Evolutionary conservation across 345 rosid species (phyloP).

Genomic region (Jatropha curcas): DNA sequence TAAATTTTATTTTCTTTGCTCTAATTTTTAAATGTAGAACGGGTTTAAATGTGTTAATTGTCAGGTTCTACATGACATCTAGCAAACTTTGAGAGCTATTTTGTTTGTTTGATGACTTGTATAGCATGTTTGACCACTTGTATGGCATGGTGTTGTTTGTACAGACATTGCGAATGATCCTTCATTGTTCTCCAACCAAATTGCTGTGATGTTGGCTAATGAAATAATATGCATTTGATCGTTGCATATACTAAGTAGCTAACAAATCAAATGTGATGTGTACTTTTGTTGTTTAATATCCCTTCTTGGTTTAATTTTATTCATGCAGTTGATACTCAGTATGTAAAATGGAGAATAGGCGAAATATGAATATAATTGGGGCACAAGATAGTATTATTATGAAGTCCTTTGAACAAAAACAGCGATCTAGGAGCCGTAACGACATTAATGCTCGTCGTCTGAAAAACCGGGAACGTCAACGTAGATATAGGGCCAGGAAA

Average conservation of each 20-base stretch:
- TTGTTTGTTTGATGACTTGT: background rate
- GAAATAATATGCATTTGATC: conserved; percentile 3
- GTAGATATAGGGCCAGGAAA: conserved; percentile 71
- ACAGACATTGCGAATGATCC: background rate
- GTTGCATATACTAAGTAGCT: conserved; percentile 11
- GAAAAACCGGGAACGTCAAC: conserved; percentile 82
- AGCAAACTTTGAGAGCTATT: background rate
- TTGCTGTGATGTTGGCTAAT: conserved; percentile 8
- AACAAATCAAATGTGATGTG: background rate
- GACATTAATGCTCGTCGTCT: conserved; percentile 52
- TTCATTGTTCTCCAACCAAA: background rate
- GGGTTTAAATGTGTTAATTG: background rate
- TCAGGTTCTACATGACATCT: background rate
- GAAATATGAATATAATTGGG: conserved; percentile 35
- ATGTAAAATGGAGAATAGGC: conserved; percentile 37
- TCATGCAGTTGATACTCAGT: background rate
- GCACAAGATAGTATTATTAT: conserved; percentile 20
- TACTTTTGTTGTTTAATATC: conserved; percentile 4
- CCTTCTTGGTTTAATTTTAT: background rate
- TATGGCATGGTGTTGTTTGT: background rate
- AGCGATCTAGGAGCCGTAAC: conserved; percentile 26
- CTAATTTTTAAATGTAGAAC: background rate
- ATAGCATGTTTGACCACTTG: background rate
- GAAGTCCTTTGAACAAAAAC: conserved; percentile 29
- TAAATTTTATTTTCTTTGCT: background rate